These are phyloP conservation scores for Magnusiomyces paraingens DNA, from an alignment of 1,139 yeast species.

Conservation along the genomic window DNA sequence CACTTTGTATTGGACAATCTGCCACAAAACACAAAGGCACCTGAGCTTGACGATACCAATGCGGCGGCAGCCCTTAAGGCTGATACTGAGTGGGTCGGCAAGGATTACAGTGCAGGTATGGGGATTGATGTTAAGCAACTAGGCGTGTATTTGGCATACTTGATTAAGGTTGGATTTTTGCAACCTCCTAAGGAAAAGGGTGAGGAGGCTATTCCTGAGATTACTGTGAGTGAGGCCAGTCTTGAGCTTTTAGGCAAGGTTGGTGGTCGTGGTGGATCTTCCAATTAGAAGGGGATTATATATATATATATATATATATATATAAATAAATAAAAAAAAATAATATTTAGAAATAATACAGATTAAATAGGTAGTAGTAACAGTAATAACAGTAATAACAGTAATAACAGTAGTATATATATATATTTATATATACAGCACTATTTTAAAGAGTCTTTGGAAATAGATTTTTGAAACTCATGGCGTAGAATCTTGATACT, in stretches of 20 bases:
- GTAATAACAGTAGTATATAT: too few relatives aligned
- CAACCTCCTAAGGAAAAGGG: constrained; percentile 49
- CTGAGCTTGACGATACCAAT: constrained; percentile 84
- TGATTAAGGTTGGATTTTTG: constrained; percentile 72
- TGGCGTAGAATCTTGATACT: too few relatives aligned
- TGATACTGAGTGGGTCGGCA: constrained; percentile 60
- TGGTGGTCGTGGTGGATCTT: constrained; percentile 63
- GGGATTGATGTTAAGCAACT: constrained; percentile 65
- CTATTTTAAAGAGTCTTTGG: too few relatives aligned
- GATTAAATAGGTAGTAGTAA: too few relatives aligned
- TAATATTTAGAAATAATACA: too few relatives aligned
- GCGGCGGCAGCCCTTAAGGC: constrained; percentile 56
- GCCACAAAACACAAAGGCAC: constrained; percentile 88
- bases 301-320: not conserved
- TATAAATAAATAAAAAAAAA: not conserved
- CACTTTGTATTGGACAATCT: constrained; percentile 91
- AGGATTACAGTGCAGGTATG: constrained; percentile 57
- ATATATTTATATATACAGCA: too few relatives aligned
- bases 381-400: too few relatives aligned
- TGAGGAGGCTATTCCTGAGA: constrained; percentile 47
- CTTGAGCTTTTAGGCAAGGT: constrained; percentile 63
- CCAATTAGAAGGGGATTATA: not conserved
- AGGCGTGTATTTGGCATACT: constrained; percentile 73
- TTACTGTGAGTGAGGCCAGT: constrained; percentile 52
- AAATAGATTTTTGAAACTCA: too few relatives aligned